Evolutionary conservation across 1,284 basidiomycete genomes (phyloP), one percentile per base, ranked within the genome.

Genomic region (Fistulinella cinereoalba): DNA sequence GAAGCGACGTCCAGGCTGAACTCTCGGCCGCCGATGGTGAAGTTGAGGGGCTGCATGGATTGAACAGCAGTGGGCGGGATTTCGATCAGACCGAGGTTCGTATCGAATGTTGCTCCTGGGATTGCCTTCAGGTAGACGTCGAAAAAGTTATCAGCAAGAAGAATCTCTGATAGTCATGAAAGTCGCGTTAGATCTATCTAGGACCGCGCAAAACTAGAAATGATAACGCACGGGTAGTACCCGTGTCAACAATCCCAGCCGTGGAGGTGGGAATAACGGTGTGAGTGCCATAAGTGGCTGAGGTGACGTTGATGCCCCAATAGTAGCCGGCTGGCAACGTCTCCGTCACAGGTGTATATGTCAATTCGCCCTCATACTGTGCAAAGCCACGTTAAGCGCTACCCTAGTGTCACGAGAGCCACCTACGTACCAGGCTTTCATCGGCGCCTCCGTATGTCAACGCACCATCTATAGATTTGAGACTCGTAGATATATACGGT

Each of bases 291-390:
- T 55, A 64, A 1, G 46, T 51, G 11, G 41, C 24, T 8, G 6
- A 28, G 1, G 58, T 57, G 12, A 66, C 12, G 6, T 66, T 51
- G 36, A 62, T 52, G 2, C 61, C 62, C 61, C 64, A 65, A 37
- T 39, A 65, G 16, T 3, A 1, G 1, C 37, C 6, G 7, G 62
- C 24, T 11, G 60, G 61, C 11, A 11, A 18, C 8, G 50, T 65
- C 15, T 32, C 1, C 22, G 64, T 66, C 28, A 65, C 7, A 16
- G 62, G 62, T 16, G 12, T 25, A 27, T 55, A 62, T 0, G 39
- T 53, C 19, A 63, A 7, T 6, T 44, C 24, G 11, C 60, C 60
- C 11, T 44, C 13, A 36, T 52, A 59, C 62, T 61, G 27, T 24
- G 19, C 10, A 28, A 9, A 12, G 8, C 2, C 4, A 7, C 37